Evolutionary conservation across 2,329 filamentous ascomycete species (phyloP), one percentile per base, ranked within the genome.

Genomic region (Cryphonectria japonica): DNA sequence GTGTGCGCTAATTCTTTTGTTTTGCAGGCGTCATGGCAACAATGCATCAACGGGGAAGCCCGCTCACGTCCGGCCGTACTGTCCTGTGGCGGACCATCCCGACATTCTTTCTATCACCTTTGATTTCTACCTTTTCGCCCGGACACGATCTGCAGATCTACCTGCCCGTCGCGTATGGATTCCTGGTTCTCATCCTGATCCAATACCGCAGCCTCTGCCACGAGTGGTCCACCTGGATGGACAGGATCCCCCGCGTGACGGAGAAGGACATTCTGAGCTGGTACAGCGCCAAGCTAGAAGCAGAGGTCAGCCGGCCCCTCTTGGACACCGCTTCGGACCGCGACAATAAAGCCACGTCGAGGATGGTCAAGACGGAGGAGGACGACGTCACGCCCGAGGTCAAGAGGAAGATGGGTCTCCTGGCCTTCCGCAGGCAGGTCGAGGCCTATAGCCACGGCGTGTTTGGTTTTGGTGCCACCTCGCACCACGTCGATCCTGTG

Each of bases 211-310:
- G 80, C 1, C 83, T 88, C 7, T 85, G 84, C 52, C 85, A 85
- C 32, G 84, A 86, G 73, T 91, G 89, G 89, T 85, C 86, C 4
- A 86, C 83, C 2, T 91, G 88, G 88, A 83, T 85, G 72, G 78
- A 82, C 68, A 83, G 83, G 59, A 84, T 88, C 60, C 82, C 84
- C 64, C 81, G 81, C 7, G 78, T 87, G 39, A 82, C 83, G 59
- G 85, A 87, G 73, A 78, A 80, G n/a, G 84, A 86, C 54, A 80
- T 87, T 9, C 78, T 85, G 43, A 79, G 80, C 19, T 88, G 86
- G 85, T 86, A 85, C 75, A 76, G 80, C 14, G 75, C 79, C 26
- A 80, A 78, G 46, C 60, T 75, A 4, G 75, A 76, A 41, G 74
- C 71, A 22, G 70, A 66, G n/a, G 59, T n/a, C 32, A 37, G 64